A percentile compares a stretch with the other conserved stretches of the same genome.
These are phyloP conservation scores for Rhynchospora pubera DNA, from an alignment of 176 grass and related monocot species.

Conservation along the genomic window DNA sequence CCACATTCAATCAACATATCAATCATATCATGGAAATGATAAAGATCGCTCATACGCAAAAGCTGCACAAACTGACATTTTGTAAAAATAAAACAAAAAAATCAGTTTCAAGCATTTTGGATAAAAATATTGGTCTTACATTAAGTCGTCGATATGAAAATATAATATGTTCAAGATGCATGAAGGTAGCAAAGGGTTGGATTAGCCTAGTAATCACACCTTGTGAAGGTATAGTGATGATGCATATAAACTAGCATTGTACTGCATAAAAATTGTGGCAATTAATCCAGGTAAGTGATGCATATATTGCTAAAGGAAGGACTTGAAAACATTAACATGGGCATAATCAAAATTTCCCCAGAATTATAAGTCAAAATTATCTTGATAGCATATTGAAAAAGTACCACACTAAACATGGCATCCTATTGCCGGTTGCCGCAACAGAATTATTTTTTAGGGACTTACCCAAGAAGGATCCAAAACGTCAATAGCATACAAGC, in stretches of 20 bases:
- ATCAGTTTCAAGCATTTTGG: not conserved
- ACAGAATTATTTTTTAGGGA: not conserved
- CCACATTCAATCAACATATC: slow-evolving; percentile 84
- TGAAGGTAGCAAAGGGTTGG: not conserved
- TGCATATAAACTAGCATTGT: not conserved
- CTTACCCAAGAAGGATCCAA: slow-evolving; percentile 92
- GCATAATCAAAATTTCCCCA: not conserved
- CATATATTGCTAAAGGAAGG: not conserved
- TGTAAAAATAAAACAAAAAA: not conserved
- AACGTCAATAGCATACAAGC: slow-evolving; percentile 79
- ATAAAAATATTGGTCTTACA: not conserved
- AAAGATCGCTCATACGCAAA: slow-evolving; percentile 54
- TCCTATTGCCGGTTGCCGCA: not conserved
- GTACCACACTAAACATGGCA: not conserved
- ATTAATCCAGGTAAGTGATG: not conserved
- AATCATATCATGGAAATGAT: slow-evolving; percentile 96
- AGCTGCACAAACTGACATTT: slow-evolving; percentile 50
- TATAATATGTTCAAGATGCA: not conserved
- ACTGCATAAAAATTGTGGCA: not conserved
- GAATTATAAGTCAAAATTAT: not conserved
- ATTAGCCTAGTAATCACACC: not conserved
- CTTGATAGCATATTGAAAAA: not conserved
- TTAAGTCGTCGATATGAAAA: not conserved
- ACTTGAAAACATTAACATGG: not conserved
- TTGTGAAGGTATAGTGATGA: not conserved